Evolutionary conservation across 192 early-diverging fungal genomes (phyloP).

Genomic region (Physocladia obscura): DNA sequence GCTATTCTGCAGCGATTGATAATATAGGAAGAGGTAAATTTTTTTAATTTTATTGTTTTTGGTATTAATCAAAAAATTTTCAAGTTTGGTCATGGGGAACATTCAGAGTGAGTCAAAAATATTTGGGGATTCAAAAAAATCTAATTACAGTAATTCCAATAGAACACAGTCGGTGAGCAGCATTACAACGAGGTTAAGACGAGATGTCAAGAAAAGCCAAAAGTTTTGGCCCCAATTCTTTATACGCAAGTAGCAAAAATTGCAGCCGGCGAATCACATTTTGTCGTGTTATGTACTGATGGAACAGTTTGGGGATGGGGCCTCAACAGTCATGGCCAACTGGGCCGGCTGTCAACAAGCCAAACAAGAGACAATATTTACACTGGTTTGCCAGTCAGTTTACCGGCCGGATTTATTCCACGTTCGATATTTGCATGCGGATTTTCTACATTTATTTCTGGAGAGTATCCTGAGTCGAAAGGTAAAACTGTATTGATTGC

Average conservation of each 20-base stretch:
- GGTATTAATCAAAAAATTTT: too few species aligned
- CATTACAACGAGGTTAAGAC: background rate
- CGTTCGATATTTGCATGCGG: background rate
- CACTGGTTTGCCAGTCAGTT: background rate
- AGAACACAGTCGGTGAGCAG: background rate
- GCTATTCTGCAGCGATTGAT: slow-evolving; percentile 13
- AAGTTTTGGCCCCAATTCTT: background rate
- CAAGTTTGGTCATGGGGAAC: slow-evolving; percentile 33
- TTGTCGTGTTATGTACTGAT: slow-evolving; percentile 4
- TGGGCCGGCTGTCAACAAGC: slow-evolving; percentile 8
- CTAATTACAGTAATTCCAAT: too few species aligned
- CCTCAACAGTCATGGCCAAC: slow-evolving; percentile 19
- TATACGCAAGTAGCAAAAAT: background rate
- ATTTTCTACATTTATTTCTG: slow-evolving; percentile 17
- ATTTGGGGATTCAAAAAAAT: too few species aligned
- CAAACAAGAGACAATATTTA: background rate
- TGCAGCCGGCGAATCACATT: slow-evolving; percentile 28
- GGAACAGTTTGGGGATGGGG: slow-evolving; percentile 24
- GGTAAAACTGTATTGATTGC: slow-evolving; percentile 9
- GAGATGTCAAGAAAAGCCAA: background rate
- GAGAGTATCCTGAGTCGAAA: background rate
- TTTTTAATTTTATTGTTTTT: too few species aligned
- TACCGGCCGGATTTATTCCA: background rate
- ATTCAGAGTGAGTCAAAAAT: slow-evolving; percentile 9
- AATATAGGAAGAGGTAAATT: background rate